These are phyloP conservation scores for Rachicladosporium sp. DNA, from an alignment of 2,329 filamentous ascomycete genomes.

Conservation along the genomic window DNA sequence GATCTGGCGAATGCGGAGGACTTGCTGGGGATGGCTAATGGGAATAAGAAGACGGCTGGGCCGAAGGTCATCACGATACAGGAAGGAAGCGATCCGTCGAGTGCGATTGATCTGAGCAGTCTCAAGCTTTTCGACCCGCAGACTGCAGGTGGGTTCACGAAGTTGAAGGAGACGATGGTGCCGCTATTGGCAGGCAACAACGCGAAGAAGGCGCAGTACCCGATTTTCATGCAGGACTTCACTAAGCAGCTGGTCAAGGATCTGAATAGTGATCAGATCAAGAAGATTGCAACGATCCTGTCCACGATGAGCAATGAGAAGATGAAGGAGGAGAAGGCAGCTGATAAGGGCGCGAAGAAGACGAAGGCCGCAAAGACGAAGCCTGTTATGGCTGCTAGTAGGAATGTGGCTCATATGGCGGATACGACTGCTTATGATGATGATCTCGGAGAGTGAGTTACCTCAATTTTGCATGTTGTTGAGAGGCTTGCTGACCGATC, in stretches of 20 bases:
- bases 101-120: slow-evolving; percentile 66
- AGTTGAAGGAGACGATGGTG: slow-evolving; percentile 63
- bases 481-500: slow-evolving; percentile 8
- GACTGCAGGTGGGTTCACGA: slow-evolving; percentile 76
- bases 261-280: slow-evolving; percentile 82
- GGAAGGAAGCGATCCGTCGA: slow-evolving; percentile 58
- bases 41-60: slow-evolving; percentile 58
- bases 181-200: slow-evolving; percentile 60
- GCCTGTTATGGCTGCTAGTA: slow-evolving; percentile 59
- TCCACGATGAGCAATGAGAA: slow-evolving; percentile 95
- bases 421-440: slow-evolving; percentile 74
- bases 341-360: slow-evolving; percentile 94
- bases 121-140: slow-evolving; percentile 80
- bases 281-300: slow-evolving; percentile 80
- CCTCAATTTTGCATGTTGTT: neutral
- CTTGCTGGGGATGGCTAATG: slow-evolving; percentile 65
- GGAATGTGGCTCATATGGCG: slow-evolving; percentile 42
- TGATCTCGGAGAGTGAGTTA: slow-evolving; percentile 66
- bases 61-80: slow-evolving; percentile 56
- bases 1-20: slow-evolving; percentile 86
- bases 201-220: slow-evolving; percentile 79
- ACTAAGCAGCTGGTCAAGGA: slow-evolving; percentile 77
- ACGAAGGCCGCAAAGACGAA: slow-evolving; percentile 94
- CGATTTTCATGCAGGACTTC: slow-evolving; percentile 83
- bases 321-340: slow-evolving; percentile 94